Conservation (phyloP, 1,139 yeast genomes). For the Candida glucosophila region DNA sequence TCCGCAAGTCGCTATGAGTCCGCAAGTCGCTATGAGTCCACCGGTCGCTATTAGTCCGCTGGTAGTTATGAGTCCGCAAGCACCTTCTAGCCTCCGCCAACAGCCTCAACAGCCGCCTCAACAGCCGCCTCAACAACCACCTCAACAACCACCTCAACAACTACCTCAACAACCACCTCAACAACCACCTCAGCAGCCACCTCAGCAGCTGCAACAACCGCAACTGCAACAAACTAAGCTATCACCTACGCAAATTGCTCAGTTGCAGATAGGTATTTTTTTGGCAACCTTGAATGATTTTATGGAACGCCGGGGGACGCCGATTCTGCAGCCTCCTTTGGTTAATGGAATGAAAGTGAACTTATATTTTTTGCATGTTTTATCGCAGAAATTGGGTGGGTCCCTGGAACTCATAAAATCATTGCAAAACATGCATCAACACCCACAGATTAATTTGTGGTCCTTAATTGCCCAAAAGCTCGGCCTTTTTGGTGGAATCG, state of each 20-base stretch:
- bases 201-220: too few relatives aligned
- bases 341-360: conserved; percentile 60
- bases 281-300: conserved; percentile 52
- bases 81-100: too few relatives aligned
- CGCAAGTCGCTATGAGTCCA: too few relatives aligned
- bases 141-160: conserved; percentile 1
- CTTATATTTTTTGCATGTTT: conserved; percentile 57
- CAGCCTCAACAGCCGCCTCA: neutral
- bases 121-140: neutral
- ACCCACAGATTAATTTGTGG: conserved; percentile 26
- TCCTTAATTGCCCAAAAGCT: conserved; percentile 27
- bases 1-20: too few relatives aligned
- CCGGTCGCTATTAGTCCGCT: too few relatives aligned
- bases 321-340: conserved; percentile 54
- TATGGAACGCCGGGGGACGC: conserved; percentile 68
- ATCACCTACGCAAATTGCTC: conserved; percentile 25
- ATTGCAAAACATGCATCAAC: conserved; percentile 29
- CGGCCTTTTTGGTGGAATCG: conserved; percentile 29
- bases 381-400: conserved; percentile 73
- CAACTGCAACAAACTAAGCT: conserved; percentile 8
- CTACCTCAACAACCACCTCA: neutral
- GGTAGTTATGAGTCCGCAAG: too few relatives aligned
- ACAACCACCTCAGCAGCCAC: too few relatives aligned
- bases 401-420: conserved; percentile 43
- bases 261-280: conserved; percentile 54